phyloP scores from a whole-genome alignment of 352 stramenopile genomes.

The Phytophthora cajani region DNA sequence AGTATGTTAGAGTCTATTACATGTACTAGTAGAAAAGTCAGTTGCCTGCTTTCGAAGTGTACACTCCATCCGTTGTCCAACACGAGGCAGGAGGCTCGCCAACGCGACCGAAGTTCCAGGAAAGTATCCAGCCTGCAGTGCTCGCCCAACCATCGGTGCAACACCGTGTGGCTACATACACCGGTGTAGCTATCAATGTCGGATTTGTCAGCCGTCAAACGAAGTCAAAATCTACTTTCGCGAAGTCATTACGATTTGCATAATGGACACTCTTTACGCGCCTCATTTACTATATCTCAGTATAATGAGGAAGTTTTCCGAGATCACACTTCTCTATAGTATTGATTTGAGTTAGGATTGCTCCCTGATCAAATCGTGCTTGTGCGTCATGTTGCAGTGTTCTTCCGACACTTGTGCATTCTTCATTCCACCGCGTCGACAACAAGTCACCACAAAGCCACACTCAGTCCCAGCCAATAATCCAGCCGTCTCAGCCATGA shows the following conservation, averaged over 20 bases:
- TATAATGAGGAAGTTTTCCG: not conserved
- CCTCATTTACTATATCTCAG: not conserved
- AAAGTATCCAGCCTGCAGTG: not conserved
- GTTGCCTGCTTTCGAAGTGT: too few relatives aligned
- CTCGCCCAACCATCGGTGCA: not conserved
- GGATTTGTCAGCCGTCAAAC: not conserved
- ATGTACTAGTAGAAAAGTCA: too few relatives aligned
- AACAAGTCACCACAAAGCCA: not conserved
- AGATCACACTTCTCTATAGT: not conserved
- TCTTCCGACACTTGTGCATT: not conserved
- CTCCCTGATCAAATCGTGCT: not conserved
- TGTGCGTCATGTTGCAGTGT: not conserved
- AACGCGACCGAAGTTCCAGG: too few relatives aligned
- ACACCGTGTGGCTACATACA: not conserved
- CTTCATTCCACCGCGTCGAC: not conserved
- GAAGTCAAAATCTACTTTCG: not conserved
- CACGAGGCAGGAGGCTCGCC: too few relatives aligned
- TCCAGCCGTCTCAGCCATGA: not conserved
- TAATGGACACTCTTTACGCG: not conserved
- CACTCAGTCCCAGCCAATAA: not conserved
- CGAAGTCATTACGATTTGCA: conserved; percentile 2
- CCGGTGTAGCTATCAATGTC: too few relatives aligned
- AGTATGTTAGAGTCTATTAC: too few relatives aligned
- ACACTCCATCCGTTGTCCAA: too few relatives aligned
- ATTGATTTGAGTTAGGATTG: not conserved